Percentiles rank a stretch among this genome's conserved stretches.
Conservation (phyloP, 495 filamentous ascomycete species). For the Apodospora peruviana region DNA sequence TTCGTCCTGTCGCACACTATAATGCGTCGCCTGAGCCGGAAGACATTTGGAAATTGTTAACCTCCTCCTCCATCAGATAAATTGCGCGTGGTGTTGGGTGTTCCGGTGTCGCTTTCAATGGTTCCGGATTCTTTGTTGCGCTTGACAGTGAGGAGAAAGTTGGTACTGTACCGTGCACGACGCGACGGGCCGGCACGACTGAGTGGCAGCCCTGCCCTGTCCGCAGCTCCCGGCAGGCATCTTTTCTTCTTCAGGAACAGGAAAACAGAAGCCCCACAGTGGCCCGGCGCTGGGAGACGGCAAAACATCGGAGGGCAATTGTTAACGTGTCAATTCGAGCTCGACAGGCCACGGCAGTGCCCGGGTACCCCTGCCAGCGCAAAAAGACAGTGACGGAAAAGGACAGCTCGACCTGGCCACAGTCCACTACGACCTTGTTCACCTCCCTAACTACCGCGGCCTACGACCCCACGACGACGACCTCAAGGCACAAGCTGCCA, state of each 20-base stretch:
- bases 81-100: no score
- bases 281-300: no score
- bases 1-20: neutral
- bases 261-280: no score
- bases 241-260: no score
- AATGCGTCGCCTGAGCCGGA: neutral
- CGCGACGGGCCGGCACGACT: no score
- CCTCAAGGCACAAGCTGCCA: neutral
- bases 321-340: neutral
- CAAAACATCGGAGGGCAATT: slow-evolving; percentile 31
- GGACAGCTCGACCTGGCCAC: slow-evolving; percentile 19
- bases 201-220: no score
- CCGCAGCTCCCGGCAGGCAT: neutral
- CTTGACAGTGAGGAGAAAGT: no score
- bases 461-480: slow-evolving; percentile 4
- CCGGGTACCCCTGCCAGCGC: slow-evolving; percentile 6
- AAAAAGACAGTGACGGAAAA: slow-evolving; percentile 8
- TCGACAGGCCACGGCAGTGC: neutral
- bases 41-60: neutral
- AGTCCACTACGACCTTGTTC: no score
- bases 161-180: no score
- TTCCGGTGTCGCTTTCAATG: no score
- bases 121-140: no score
- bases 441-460: no score
- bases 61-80: neutral